Evolutionary conservation across 805 yeast species (phyloP).

Genomic region (Kuraishia capsulata): DNA sequence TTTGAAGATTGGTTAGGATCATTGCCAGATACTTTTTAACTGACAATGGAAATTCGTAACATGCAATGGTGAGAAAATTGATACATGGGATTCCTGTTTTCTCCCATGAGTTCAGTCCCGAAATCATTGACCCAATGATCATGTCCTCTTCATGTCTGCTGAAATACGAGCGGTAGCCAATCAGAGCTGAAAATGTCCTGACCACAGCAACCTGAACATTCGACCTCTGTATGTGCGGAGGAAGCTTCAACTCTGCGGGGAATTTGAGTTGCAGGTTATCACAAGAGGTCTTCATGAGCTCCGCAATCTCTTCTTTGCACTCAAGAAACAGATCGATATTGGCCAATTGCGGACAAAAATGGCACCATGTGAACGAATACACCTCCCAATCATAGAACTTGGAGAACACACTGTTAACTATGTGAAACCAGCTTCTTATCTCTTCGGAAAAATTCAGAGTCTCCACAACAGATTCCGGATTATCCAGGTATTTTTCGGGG

Average conservation of each 20-base stretch:
- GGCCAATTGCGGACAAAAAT: slow-evolving; percentile 62
- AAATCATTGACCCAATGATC: slow-evolving; percentile 47
- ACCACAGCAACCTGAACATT: slow-evolving; percentile 62
- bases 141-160: slow-evolving; percentile 53
- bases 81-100: slow-evolving; percentile 71
- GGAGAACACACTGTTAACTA: slow-evolving; percentile 40
- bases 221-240: slow-evolving; percentile 37
- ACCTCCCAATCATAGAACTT: slow-evolving; percentile 60
- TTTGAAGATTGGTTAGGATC: slow-evolving; percentile 67
- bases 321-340: slow-evolving; percentile 41
- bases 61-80: slow-evolving; percentile 65
- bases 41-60: slow-evolving; percentile 72
- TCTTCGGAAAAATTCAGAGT: slow-evolving; percentile 20
- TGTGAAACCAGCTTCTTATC: slow-evolving; percentile 39
- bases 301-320: slow-evolving; percentile 28
- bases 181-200: slow-evolving; percentile 49
- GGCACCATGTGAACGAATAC: slow-evolving; percentile 57
- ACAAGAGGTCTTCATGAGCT: slow-evolving; percentile 33
- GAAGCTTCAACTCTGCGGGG: slow-evolving; percentile 32
- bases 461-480: slow-evolving; percentile 20
- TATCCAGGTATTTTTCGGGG: slow-evolving; percentile 31
- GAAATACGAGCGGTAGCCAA: slow-evolving; percentile 50
- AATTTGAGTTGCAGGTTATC: slow-evolving; percentile 47
- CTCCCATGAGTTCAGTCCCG: slow-evolving; percentile 68
- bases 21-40: slow-evolving; percentile 59